Evolutionary conservation across 1,284 basidiomycete genomes (phyloP).

Genomic region (Leccinum griseonigrum): DNA sequence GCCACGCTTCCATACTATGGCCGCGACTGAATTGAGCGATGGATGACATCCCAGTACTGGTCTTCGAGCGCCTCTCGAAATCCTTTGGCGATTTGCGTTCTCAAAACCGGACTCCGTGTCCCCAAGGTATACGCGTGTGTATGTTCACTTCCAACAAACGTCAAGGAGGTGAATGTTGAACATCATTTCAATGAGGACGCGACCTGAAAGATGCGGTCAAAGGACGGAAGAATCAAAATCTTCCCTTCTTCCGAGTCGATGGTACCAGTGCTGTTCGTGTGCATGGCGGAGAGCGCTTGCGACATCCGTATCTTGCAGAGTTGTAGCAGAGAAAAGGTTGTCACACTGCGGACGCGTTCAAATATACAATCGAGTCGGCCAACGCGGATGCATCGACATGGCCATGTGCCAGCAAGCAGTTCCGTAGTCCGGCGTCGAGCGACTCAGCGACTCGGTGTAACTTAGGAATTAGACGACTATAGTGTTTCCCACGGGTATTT

Average conservation of each 20-base stretch:
- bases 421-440: too few relatives aligned
- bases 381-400: constrained; percentile 85
- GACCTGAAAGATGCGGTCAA: too few relatives aligned
- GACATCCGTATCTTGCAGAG: constrained; percentile 88
- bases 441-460: too few relatives aligned
- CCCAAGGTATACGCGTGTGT: constrained; percentile 66
- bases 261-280: constrained; percentile 90
- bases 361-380: constrained; percentile 72
- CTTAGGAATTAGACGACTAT: too few relatives aligned
- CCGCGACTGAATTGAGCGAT: constrained; percentile 60
- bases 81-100: constrained; percentile 67
- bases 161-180: too few relatives aligned
- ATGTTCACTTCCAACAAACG: constrained; percentile 72
- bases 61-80: constrained; percentile 75
- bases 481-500: too few relatives aligned
- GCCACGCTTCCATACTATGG: too few relatives aligned
- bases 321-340: constrained; percentile 88
- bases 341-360: constrained; percentile 79
- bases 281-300: constrained; percentile 86
- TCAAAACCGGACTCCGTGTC: constrained; percentile 70
- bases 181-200: too few relatives aligned
- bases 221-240: constrained; percentile 38
- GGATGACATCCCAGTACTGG: constrained; percentile 85
- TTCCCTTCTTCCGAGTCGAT: too few relatives aligned
- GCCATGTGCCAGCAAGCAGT: constrained; percentile 85